Conservation (phyloP, 192 early-diverging fungal species). For the Coemansia erecta region DNA sequence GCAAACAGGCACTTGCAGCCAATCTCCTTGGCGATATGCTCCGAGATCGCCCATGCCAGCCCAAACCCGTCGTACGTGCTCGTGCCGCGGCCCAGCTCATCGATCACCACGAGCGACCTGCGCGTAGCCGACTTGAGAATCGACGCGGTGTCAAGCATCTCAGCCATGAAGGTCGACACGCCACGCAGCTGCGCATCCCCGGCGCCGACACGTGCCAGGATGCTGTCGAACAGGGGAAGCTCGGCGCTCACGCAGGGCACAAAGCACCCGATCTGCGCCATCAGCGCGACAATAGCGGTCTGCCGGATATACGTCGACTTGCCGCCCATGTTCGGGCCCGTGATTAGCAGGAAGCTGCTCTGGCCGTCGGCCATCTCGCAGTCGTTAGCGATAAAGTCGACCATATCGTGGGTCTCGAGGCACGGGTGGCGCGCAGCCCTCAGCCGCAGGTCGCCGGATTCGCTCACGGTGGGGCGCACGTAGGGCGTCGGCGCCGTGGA, state of each 20-base stretch:
- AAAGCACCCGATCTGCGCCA: conserved; percentile 94
- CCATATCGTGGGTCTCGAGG: conserved; percentile 87
- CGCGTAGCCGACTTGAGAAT: conserved; percentile 84
- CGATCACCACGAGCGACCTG: conserved; percentile 90
- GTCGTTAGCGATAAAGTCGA: conserved; percentile 94
- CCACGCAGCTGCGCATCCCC: conserved; percentile 91
- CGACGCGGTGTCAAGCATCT: conserved; percentile 89
- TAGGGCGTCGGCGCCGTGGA: conserved; percentile 82
- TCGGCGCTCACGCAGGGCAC: conserved; percentile 81
- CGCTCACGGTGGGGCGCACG: conserved; percentile 65
- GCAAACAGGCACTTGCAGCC: conserved; percentile 88
- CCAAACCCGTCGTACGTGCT: conserved; percentile 98
- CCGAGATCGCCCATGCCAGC: conserved; percentile 95
- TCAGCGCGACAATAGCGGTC: conserved; percentile 88
- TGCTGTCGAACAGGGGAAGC: conserved; percentile 79
- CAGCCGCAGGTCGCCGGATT: conserved; percentile 67
- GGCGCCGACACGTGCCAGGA: conserved; percentile 90
- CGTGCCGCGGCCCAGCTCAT: conserved; percentile 96
- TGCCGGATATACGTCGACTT: conserved; percentile 97
- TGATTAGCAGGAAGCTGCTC: conserved; percentile 85
- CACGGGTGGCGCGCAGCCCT: conserved; percentile 84
- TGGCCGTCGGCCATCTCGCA: conserved; percentile 69
- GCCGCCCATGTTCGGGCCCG: conserved; percentile 98
- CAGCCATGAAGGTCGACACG: conserved; percentile 95
- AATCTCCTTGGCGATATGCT: conserved; percentile 60